These are phyloP conservation scores for Perilla frutescens DNA, from an alignment of 257 asterid species.

Conservation along the genomic window DNA sequence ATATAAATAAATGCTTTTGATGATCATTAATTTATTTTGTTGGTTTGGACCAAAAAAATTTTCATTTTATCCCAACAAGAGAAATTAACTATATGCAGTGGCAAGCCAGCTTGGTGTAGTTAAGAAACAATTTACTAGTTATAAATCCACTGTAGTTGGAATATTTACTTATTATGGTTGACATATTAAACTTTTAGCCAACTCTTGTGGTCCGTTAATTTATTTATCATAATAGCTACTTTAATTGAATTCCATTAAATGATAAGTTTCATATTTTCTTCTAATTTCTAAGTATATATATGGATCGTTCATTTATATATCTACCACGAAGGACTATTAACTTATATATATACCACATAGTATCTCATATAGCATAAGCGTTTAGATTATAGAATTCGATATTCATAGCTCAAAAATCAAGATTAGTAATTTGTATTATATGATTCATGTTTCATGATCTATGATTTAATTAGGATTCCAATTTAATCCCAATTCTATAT, in stretches of 20 bases:
- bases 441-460: too few relatives aligned
- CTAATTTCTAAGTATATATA: too few relatives aligned
- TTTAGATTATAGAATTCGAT: too few relatives aligned
- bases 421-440: too few relatives aligned
- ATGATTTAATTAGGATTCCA: too few relatives aligned
- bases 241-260: neutral
- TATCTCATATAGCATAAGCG: too few relatives aligned
- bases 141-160: conserved; percentile 26
- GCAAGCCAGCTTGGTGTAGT: conserved; percentile 22
- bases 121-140: conserved; percentile 13
- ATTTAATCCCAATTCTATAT: too few relatives aligned
- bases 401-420: too few relatives aligned
- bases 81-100: neutral
- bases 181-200: conserved; percentile 8
- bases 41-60: neutral
- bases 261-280: neutral
- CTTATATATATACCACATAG: too few relatives aligned
- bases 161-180: conserved; percentile 26
- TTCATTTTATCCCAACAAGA: neutral
- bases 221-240: conserved; percentile 5
- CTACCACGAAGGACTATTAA: too few relatives aligned
- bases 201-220: conserved; percentile 19
- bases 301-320: too few relatives aligned
- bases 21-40: neutral
- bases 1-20: neutral